Evolutionary conservation across 176 grass and related monocot genomes (phyloP).

Genomic region (barley (Hordeum vulgare)): MorexV3_pseudomolecules_assembly NC_058520.1:42457670-42458169

Average conservation of each 20-base stretch:
- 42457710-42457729: not conserved
- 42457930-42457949: not conserved
- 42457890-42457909: not conserved
- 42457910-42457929: conserved; percentile 3
- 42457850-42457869: not conserved
- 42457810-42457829: conserved; percentile 26
- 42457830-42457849: conserved; percentile 17
- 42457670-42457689: not conserved
- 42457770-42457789: not conserved
- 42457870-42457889: not conserved
- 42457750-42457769: conserved; percentile 15
- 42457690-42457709: not conserved
- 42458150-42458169: not conserved
- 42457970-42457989: not conserved
- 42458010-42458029: not conserved
- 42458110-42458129: conserved; percentile 31
- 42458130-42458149: not conserved
- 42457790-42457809: conserved; percentile 30
- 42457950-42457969: conserved; percentile 12
- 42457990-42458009: not conserved
- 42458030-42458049: not conserved
- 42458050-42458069: conserved; percentile 9
- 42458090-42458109: not conserved
- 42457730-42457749: conserved; percentile 16
- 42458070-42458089: not conserved